These are phyloP conservation scores for Yarrowia sp. DNA, from an alignment of 805 yeast genomes.

Conservation along the genomic window DNA sequence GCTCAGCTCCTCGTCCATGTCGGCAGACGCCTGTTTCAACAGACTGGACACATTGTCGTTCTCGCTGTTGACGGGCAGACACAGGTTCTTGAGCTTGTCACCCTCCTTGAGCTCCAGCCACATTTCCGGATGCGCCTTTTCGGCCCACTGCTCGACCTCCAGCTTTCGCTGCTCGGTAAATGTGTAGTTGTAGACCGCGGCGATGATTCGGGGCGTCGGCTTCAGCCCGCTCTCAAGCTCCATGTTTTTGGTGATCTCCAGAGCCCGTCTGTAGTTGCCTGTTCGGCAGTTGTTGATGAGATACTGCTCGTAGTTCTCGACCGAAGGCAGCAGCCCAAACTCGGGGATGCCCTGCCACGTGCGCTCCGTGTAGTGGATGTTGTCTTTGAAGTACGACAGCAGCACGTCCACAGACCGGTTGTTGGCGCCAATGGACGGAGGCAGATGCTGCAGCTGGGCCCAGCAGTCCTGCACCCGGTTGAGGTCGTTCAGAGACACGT, in stretches of 20 bases:
- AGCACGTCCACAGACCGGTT: slow-evolving; percentile 70
- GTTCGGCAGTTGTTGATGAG: slow-evolving; percentile 74
- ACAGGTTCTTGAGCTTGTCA: slow-evolving; percentile 47
- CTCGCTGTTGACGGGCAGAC: slow-evolving; percentile 48
- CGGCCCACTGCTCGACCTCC: slow-evolving; percentile 54
- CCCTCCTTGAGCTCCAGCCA: slow-evolving; percentile 53
- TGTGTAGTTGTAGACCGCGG: slow-evolving; percentile 55
- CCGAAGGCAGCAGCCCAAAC: slow-evolving; percentile 60
- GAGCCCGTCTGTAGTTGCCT: slow-evolving; percentile 65
- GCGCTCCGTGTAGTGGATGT: slow-evolving; percentile 55
- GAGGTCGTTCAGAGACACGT: slow-evolving; percentile 62
- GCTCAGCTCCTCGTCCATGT: slow-evolving; percentile 32
- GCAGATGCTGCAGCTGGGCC: slow-evolving; percentile 62
- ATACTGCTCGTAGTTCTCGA: slow-evolving; percentile 63
- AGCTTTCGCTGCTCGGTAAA: slow-evolving; percentile 51
- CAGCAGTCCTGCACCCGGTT: slow-evolving; percentile 66
- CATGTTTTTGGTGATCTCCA: slow-evolving; percentile 57
- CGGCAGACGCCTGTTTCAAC: background rate
- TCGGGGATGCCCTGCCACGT: slow-evolving; percentile 67
- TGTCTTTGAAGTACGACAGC: slow-evolving; percentile 60
- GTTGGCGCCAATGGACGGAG: slow-evolving; percentile 60
- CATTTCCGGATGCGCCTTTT: slow-evolving; percentile 47
- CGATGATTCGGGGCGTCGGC: slow-evolving; percentile 45
- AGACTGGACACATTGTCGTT: slow-evolving; percentile 45
- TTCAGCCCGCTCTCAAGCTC: slow-evolving; percentile 50